Base-by-base conservation (phyloP, 129 eudicot species). In the Smallanthus sonchifolius region DNA sequence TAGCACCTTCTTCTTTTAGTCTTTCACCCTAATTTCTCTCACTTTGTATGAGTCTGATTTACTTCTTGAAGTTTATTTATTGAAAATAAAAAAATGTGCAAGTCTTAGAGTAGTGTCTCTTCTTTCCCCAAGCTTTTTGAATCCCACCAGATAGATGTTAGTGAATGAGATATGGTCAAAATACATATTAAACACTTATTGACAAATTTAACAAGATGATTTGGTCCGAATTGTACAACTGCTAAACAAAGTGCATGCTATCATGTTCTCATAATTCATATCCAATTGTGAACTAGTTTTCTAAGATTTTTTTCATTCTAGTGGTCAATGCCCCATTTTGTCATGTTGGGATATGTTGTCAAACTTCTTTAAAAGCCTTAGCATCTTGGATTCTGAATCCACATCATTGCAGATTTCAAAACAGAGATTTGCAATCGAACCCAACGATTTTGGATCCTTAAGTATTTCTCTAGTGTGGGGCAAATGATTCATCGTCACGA, bases 321-420 rank as follows among this genome's bases (percentile, higher is more conserved):
- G 19, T n/a, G 56, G 8, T 6, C 24, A n/a, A 4, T 49, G 24
- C 19, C 55, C 55, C 56, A 49, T 49, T 55, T 55, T 6, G 10
- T 20, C 62, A 20, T 55, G 39, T 57, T 57, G 15, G 37, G 63
- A 56, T 24, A 2, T 0, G 7, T 47, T 48, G 7, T 48, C 39
- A 36, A 48, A 70, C 60, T 70, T 49, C 63, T 70, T 54, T 17
- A 70, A 54, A 13, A 70, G 63, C 30, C 42, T 49, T 47, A 70
- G 47, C 75, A 70, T 70, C 62, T 70, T 36, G 57, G 63, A 32
- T 51, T 70, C 75, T n/a, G 75, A 49, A 70, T 70, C 60, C 48
- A 37, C 48, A 35, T 70, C 42, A 70, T 70, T 70, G 47, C 75
- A 70, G 19, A 70, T 70, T 11, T 70, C 75, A 6, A 70, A 70